phyloP scores from a whole-genome alignment of 176 grass and related monocot species.

The Bothriochloa decipiens region DNA sequence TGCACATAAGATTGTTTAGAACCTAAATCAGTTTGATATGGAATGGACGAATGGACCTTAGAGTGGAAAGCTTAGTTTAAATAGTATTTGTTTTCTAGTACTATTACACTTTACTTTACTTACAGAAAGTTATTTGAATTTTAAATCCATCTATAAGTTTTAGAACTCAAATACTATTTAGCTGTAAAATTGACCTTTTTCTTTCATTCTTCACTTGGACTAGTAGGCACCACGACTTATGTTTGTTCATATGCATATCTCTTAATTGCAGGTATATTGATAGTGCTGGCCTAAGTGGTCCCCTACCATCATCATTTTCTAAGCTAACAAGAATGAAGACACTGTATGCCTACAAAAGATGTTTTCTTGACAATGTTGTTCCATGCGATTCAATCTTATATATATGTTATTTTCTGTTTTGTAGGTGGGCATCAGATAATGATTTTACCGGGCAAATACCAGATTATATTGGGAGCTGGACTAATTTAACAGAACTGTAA shows the following conservation, averaged over 20 bases:
- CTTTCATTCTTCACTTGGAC: conserved; percentile 11
- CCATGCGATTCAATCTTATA: conserved; percentile 14
- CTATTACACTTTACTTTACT: background rate
- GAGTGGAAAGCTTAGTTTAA: background rate
- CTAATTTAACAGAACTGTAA: conserved; percentile 54
- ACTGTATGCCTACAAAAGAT: conserved; percentile 44
- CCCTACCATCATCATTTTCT: conserved; percentile 59
- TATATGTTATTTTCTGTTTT: background rate
- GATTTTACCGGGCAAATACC: conserved; percentile 77
- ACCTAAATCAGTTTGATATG: background rate
- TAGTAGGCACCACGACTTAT: background rate
- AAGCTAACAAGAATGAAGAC: conserved; percentile 49
- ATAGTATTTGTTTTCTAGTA: background rate
- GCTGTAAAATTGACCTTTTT: background rate
- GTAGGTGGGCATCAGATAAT: conserved; percentile 70
- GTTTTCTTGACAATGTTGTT: background rate
- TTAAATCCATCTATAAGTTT: background rate
- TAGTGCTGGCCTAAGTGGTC: conserved; percentile 70
- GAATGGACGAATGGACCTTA: background rate
- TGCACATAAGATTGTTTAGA: background rate
- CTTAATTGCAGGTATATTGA: conserved; percentile 62
- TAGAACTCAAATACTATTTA: background rate
- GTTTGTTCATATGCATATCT: background rate
- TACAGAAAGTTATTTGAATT: background rate
- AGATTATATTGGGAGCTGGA: conserved; percentile 69